Conservation (phyloP, 352 stramenopile genomes). For the Globisporangium solare region DNA sequence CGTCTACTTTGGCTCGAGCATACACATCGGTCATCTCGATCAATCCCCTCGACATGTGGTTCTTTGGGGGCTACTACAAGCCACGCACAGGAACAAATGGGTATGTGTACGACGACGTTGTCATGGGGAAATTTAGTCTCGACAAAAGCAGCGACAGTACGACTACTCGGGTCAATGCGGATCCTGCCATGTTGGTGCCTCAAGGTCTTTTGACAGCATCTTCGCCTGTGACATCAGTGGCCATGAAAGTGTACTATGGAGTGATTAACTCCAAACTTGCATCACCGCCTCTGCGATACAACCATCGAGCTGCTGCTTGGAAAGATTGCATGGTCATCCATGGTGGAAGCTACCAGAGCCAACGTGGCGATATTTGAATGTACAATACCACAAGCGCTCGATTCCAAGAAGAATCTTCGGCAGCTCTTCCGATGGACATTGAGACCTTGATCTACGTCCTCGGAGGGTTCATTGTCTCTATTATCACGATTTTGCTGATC, state of each 20-base stretch:
- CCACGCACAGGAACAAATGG: constrained; percentile 43
- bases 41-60: constrained; percentile 46
- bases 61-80: constrained; percentile 72
- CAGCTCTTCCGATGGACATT: constrained; percentile 39
- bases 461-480: constrained; percentile 56
- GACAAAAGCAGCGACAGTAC: constrained; percentile 1
- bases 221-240: constrained; percentile 9
- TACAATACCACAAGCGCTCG: constrained; percentile 54
- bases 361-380: constrained; percentile 62
- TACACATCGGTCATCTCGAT: constrained; percentile 62
- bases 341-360: constrained; percentile 66
- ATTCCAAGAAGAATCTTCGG: constrained; percentile 17
- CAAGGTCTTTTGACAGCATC: constrained; percentile 1
- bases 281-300: constrained; percentile 57
- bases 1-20: constrained; percentile 27
- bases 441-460: constrained; percentile 74
- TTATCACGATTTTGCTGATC: constrained; percentile 48
- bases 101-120: constrained; percentile 69
- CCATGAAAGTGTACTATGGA: constrained; percentile 26
- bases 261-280: constrained; percentile 2
- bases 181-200: constrained; percentile 10
- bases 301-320: constrained; percentile 55
- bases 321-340: constrained; percentile 54
- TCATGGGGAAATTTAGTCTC: constrained; percentile 31
- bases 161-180: neutral